Percentiles rank a stretch among this genome's conserved stretches.
These are phyloP conservation scores for Dacryopinax spathularia DNA, from an alignment of 768 basidiomycete species.

Conservation along the genomic window DNA sequence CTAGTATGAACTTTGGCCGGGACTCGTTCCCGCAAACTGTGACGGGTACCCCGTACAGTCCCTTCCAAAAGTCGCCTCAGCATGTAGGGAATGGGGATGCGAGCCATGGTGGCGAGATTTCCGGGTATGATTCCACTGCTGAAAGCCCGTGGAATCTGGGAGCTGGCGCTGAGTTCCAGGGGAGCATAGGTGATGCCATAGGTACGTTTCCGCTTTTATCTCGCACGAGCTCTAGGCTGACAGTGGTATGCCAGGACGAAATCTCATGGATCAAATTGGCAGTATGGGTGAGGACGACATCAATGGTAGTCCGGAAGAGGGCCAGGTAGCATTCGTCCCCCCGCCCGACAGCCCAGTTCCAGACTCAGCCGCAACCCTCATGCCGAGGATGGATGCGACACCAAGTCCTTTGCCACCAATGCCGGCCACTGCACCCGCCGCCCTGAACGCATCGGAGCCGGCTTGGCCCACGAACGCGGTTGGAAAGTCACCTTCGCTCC, in stretches of 20 bases:
- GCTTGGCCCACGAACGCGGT: not conserved
- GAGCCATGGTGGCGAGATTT: constrained; percentile 16
- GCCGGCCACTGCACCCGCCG: not conserved
- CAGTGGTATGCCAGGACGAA: not conserved
- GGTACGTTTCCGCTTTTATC: not conserved
- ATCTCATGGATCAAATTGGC: not conserved
- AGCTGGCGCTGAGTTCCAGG: not conserved
- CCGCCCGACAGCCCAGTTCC: not conserved
- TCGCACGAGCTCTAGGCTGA: not conserved
- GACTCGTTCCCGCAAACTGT: constrained; percentile 56
- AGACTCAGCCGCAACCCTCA: not conserved
- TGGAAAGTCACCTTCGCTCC: not conserved
- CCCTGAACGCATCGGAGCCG: not conserved
- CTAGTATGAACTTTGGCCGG: constrained; percentile 36
- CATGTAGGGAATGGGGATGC: constrained; percentile 4
- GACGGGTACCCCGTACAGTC: constrained; percentile 41
- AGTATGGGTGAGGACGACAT: not conserved
- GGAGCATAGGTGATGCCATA: not conserved
- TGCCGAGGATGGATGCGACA: not conserved
- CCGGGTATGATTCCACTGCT: constrained; percentile 7
- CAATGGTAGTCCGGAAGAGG: not conserved
- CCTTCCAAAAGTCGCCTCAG: not conserved
- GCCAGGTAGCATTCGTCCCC: not conserved
- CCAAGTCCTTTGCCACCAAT: not conserved
- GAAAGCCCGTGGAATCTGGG: not conserved